Evolutionary conservation across 768 basidiomycete species (phyloP).

Genomic region (Gymnopilus junonius): DNA sequence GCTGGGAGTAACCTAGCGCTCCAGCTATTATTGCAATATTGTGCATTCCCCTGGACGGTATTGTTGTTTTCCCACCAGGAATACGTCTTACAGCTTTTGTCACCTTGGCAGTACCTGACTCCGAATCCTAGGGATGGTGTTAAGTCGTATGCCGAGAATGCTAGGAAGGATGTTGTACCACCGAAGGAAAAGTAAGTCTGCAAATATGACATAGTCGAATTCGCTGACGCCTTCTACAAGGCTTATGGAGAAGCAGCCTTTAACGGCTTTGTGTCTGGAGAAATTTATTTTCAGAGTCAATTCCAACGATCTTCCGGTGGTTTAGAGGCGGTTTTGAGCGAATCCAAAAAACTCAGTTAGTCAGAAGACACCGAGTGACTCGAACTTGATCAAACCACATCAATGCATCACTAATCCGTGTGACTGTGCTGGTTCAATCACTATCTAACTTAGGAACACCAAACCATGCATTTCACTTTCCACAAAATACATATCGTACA

Average conservation of each 20-base stretch:
- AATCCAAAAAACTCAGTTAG: too few species aligned
- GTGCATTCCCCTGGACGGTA: slow-evolving; percentile 29
- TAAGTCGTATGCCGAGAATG: slow-evolving; percentile 12
- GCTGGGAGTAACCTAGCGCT: slow-evolving; percentile 37
- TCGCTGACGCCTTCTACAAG: slow-evolving; percentile 15
- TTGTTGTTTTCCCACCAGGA: slow-evolving; percentile 17
- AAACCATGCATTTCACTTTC: too few species aligned
- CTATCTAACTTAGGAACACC: too few species aligned
- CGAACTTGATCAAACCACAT: too few species aligned
- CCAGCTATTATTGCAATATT: slow-evolving; percentile 35
- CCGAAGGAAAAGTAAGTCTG: slow-evolving; percentile 10
- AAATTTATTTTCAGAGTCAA: slow-evolving; percentile 24
- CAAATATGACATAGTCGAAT: slow-evolving; percentile 30
- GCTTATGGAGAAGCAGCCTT: slow-evolving; percentile 15
- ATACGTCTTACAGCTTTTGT: slow-evolving; percentile 35
- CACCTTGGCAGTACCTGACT: slow-evolving; percentile 26
- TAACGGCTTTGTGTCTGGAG: slow-evolving; percentile 20
- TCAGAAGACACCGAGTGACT: too few species aligned
- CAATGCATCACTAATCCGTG: too few species aligned
- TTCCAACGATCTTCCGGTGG: slow-evolving; percentile 25
- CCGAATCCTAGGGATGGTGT: slow-evolving; percentile 3
- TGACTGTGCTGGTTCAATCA: too few species aligned
- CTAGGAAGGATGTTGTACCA: slow-evolving; percentile 12
- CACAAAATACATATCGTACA: too few species aligned
- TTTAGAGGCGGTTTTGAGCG: slow-evolving; percentile 15